A percentile compares a stretch with the other conserved stretches of the same genome.
These are phyloP conservation scores for Vaccinium myrtillus DNA, from an alignment of 148 eudicot genomes.

Conservation along the genomic window DNA sequence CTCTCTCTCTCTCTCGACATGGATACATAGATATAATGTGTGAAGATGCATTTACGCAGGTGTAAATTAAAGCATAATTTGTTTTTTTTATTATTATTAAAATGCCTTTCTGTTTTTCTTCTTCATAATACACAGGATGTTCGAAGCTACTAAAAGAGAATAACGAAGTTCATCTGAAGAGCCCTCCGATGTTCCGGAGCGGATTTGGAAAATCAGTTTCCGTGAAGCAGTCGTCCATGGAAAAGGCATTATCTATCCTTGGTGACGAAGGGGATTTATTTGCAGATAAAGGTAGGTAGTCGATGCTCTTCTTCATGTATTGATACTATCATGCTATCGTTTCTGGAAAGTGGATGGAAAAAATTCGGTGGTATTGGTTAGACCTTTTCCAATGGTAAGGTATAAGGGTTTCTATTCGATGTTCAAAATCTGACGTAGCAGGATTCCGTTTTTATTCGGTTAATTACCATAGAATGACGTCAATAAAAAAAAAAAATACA, in stretches of 20 bases:
- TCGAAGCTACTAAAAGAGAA: slow-evolving; percentile 40
- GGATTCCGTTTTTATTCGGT: not conserved
- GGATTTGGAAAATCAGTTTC: slow-evolving; percentile 56
- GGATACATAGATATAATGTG: not conserved
- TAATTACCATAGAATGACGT: not conserved
- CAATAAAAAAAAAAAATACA: not conserved
- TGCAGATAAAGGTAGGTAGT: slow-evolving; percentile 33
- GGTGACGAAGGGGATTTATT: slow-evolving; percentile 28
- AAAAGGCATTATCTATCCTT: slow-evolving; percentile 53
- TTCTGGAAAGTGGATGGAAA: not conserved
- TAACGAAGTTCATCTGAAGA: slow-evolving; percentile 14
- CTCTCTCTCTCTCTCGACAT: not conserved
- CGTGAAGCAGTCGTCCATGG: slow-evolving; percentile 48
- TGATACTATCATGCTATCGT: not conserved
- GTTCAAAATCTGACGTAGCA: not conserved
- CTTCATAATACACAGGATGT: slow-evolving; percentile 34
- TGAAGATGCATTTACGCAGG: not conserved
- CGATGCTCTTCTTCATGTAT: not conserved
- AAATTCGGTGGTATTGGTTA: not conserved
- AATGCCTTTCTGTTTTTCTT: not conserved
- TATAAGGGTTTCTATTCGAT: not conserved
- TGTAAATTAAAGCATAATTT: not conserved
- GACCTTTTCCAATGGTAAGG: not conserved
- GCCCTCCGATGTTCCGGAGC: slow-evolving; percentile 46
- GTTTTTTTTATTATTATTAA: not conserved